Evolutionary conservation across 306 rosid species (phyloP).

Genomic region (Sophora flavescens): DNA sequence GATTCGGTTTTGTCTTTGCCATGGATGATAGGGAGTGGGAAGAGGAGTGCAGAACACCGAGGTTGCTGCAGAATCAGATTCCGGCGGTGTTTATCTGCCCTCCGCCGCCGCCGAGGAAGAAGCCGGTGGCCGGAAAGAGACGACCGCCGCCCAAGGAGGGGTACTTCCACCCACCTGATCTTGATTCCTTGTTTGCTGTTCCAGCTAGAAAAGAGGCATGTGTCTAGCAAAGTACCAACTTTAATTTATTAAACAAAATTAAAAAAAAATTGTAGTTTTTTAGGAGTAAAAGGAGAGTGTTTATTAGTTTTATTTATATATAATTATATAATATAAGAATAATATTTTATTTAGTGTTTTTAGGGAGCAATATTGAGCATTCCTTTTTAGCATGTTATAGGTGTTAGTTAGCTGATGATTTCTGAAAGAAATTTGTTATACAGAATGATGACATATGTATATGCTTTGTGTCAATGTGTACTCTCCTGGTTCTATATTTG

Average conservation of each 20-base stretch:
- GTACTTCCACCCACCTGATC: constrained; percentile 83
- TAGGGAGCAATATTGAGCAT: constrained; percentile 1
- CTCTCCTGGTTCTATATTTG: not conserved
- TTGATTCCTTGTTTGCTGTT: constrained; percentile 65
- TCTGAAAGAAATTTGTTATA: constrained; percentile 31
- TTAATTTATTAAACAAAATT: too few species aligned
- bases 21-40: constrained; percentile 49
- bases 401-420: constrained; percentile 32
- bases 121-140: constrained; percentile 48
- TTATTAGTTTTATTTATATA: constrained; percentile 8
- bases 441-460: constrained; percentile 8
- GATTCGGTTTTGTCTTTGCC: constrained; percentile 14
- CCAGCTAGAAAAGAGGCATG: constrained; percentile 60
- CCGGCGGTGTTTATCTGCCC: constrained; percentile 61
- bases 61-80: constrained; percentile 61
- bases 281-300: constrained; percentile 32
- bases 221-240: constrained; percentile 40
- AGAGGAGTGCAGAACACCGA: constrained; percentile 72
- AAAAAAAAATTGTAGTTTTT: not conserved
- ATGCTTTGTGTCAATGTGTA: constrained; percentile 4
- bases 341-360: constrained; percentile 19
- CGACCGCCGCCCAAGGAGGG: constrained; percentile 66
- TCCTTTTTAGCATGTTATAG: not conserved
- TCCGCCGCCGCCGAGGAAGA: constrained; percentile 76
- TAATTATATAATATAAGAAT: not conserved